Evolutionary conservation across 202 grass and related monocot genomes (phyloP).

Genomic region (Digitaria exilis): DNA sequence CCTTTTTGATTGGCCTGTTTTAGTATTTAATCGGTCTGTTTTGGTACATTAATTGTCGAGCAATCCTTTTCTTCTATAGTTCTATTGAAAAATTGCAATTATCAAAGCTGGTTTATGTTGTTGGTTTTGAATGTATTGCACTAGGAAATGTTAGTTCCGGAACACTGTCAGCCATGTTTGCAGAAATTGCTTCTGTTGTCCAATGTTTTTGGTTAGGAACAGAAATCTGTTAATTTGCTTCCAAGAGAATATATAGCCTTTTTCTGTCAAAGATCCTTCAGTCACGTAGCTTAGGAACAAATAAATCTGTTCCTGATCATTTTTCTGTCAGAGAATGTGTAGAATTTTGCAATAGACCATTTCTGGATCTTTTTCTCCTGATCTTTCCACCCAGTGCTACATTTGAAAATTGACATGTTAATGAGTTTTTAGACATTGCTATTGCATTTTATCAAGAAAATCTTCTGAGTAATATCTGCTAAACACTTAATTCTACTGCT

Average conservation of each 20-base stretch:
- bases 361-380: too few relatives aligned
- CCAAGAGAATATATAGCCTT: slow-evolving; percentile 3
- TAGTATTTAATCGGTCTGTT: too few relatives aligned
- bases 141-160: background rate
- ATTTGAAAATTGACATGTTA: slow-evolving; percentile 6
- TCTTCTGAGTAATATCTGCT: background rate
- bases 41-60: background rate
- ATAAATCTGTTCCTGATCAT: background rate
- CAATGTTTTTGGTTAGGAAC: background rate
- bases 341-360: too few relatives aligned
- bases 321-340: too few relatives aligned
- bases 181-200: background rate
- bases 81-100: background rate
- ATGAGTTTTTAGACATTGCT: background rate
- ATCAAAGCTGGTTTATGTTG: background rate
- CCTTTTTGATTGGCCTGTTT: background rate
- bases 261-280: slow-evolving; percentile 1
- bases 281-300: background rate
- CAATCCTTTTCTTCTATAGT: too few relatives aligned
- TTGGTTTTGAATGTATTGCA: background rate
- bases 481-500: slow-evolving; percentile 30
- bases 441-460: background rate
- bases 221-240: background rate
- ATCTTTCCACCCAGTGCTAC: background rate
- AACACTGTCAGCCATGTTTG: background rate